Conservation (phyloP, 306 rosid species). For the Vigna reflexopilosa region DNA sequence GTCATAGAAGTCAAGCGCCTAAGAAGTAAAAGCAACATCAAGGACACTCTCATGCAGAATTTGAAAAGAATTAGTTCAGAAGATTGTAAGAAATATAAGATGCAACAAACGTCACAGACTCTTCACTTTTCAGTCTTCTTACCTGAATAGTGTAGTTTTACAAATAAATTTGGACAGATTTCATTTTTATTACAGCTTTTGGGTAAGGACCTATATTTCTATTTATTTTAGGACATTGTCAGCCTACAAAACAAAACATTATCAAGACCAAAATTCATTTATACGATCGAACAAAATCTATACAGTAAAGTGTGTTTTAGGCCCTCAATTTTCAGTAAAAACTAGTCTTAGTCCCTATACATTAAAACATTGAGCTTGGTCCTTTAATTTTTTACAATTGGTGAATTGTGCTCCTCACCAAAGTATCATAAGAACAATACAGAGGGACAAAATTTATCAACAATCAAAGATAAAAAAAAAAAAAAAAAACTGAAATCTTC, state of each 20-base stretch:
- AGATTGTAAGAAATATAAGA: constrained; percentile 32
- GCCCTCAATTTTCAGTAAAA: background rate
- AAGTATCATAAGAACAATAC: too few species aligned
- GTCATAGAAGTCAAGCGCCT: constrained; percentile 94
- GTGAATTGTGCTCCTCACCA: too few species aligned
- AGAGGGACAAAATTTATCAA: too few species aligned
- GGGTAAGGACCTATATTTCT: too few species aligned
- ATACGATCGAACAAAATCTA: background rate
- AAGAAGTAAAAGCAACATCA: constrained; percentile 41
- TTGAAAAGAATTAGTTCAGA: constrained; percentile 25
- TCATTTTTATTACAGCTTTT: too few species aligned
- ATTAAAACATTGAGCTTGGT: too few species aligned
- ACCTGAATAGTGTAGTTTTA: too few species aligned
- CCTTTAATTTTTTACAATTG: too few species aligned
- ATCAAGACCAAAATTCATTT: background rate
- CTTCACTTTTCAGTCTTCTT: background rate
- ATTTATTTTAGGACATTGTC: too few species aligned
- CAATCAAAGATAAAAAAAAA: too few species aligned
- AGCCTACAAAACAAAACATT: background rate
- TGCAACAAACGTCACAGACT: constrained; percentile 18
- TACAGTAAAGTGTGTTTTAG: background rate
- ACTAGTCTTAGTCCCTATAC: background rate
- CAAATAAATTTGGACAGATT: too few species aligned
- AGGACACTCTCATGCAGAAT: constrained; percentile 34
- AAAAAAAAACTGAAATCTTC: too few species aligned